Conservation (phyloP, 1,284 basidiomycete species). For the Rhodotorula sp. region DNA sequence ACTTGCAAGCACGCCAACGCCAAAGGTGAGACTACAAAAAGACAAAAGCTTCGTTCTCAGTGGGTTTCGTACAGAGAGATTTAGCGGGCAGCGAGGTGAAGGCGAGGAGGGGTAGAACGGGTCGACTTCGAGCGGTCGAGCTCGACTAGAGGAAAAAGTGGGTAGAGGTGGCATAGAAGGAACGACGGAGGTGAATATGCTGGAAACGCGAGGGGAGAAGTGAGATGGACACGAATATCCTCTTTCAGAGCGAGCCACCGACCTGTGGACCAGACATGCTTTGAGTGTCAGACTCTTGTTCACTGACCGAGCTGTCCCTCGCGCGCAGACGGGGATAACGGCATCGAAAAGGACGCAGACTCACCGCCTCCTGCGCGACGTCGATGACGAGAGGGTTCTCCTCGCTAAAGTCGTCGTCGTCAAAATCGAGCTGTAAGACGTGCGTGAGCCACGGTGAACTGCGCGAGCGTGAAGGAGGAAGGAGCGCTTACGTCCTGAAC, state of each 20-base stretch:
- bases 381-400: conserved; percentile 39
- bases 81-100: too few species aligned
- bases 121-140: too few species aligned
- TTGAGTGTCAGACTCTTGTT: background rate
- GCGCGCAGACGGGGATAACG: background rate
- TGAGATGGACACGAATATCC: too few species aligned
- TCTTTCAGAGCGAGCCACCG: conserved; percentile 16
- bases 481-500: conserved; percentile 24
- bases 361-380: conserved; percentile 37
- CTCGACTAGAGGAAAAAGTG: too few species aligned
- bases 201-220: too few species aligned
- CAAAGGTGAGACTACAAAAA: too few species aligned
- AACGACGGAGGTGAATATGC: too few species aligned
- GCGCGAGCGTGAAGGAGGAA: background rate
- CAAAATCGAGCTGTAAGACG: conserved; percentile 40
- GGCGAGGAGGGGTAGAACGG: too few species aligned
- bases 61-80: too few species aligned
- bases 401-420: conserved; percentile 25
- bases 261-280: conserved; percentile 1
- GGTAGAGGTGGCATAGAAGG: too few species aligned
- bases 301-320: background rate
- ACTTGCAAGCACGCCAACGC: too few species aligned
- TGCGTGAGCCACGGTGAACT: background rate
- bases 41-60: too few species aligned
- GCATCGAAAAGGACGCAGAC: background rate